These are phyloP conservation scores for Tylopilus rubrobrunneus DNA, from an alignment of 768 basidiomycete species.

Conservation along the genomic window DNA sequence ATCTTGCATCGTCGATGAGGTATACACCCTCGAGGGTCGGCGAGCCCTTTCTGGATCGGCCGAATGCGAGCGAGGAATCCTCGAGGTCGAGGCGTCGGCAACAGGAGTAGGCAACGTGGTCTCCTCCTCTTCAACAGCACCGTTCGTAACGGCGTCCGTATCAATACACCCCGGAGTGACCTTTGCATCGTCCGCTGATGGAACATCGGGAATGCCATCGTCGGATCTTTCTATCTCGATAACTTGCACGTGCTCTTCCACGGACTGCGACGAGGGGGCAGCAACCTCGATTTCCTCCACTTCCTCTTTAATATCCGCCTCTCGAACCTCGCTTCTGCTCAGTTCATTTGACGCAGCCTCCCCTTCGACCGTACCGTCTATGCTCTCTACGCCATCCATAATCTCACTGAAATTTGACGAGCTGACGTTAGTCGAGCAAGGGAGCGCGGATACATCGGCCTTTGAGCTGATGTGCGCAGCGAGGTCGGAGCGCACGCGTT, in stretches of 20 bases:
- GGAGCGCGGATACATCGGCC: slow-evolving; percentile 22
- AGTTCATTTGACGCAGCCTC: slow-evolving; percentile 18
- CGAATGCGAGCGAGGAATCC: slow-evolving; percentile 76
- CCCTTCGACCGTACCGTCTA: slow-evolving; percentile 23
- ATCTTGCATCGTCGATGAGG: slow-evolving; percentile 51
- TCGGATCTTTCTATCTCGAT: slow-evolving; percentile 25
- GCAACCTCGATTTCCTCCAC: slow-evolving; percentile 21
- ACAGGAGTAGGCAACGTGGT: slow-evolving; percentile 36
- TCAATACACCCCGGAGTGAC: slow-evolving; percentile 15
- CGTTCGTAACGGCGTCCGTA: slow-evolving; percentile 20
- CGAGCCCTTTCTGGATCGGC: slow-evolving; percentile 68
- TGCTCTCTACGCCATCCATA: slow-evolving; percentile 29
- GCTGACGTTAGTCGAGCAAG: slow-evolving; percentile 24
- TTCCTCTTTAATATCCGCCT: slow-evolving; percentile 26
- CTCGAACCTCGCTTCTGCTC: slow-evolving; percentile 15
- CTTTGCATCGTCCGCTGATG: slow-evolving; percentile 8
- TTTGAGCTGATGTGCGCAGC: slow-evolving; percentile 60
- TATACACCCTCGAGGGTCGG: slow-evolving; percentile 58
- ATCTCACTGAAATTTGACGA: slow-evolving; percentile 33
- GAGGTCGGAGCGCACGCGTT: slow-evolving; percentile 81
- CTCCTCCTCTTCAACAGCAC: slow-evolving; percentile 27
- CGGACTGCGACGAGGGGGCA: slow-evolving; percentile 1
- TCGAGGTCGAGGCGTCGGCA: slow-evolving; percentile 34
- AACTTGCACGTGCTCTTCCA: slow-evolving; percentile 10
- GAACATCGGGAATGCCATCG: slow-evolving; percentile 12